Percentiles rank a stretch among this genome's conserved stretches.
Evolutionary conservation across 768 basidiomycete genomes (phyloP).

Genomic region (Nevesoporus exiguus): DNA sequence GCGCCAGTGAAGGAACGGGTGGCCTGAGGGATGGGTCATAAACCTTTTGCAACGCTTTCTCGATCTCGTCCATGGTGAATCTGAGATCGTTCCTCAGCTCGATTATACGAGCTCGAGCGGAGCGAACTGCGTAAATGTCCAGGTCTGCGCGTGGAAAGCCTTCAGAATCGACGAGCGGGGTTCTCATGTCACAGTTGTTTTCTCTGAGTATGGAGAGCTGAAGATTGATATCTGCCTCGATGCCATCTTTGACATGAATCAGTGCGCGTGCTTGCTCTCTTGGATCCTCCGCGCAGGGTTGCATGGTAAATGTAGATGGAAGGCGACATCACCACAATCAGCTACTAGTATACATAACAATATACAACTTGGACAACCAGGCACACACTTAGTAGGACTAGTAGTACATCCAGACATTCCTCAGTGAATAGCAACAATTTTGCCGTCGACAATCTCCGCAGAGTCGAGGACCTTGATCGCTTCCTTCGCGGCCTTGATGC

Average conservation of each 20-base stretch:
- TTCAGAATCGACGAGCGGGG: slow-evolving; percentile 78
- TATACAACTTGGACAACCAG: background rate
- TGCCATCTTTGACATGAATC: slow-evolving; percentile 63
- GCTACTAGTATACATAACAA: slow-evolving; percentile 16
- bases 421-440: slow-evolving; percentile 40
- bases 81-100: slow-evolving; percentile 78
- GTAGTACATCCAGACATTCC: background rate
- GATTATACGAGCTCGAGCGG: slow-evolving; percentile 73
- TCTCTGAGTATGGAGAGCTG: slow-evolving; percentile 60
- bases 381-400: too few relatives aligned
- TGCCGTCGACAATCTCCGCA: slow-evolving; percentile 50
- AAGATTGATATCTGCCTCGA: slow-evolving; percentile 67
- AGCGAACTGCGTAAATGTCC: slow-evolving; percentile 75
- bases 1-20: background rate
- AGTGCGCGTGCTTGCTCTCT: slow-evolving; percentile 59
- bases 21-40: slow-evolving; percentile 45
- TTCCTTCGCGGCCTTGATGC: slow-evolving; percentile 68
- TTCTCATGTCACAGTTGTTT: slow-evolving; percentile 62
- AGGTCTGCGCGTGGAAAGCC: slow-evolving; percentile 90
- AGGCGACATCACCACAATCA: background rate
- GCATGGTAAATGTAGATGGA: slow-evolving; percentile 18
- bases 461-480: slow-evolving; percentile 52
- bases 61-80: slow-evolving; percentile 62
- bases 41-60: slow-evolving; percentile 62
- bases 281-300: slow-evolving; percentile 41